Evolutionary conservation across 2,329 filamentous ascomycete species (phyloP).

Genomic region (Claviceps sp.): DNA sequence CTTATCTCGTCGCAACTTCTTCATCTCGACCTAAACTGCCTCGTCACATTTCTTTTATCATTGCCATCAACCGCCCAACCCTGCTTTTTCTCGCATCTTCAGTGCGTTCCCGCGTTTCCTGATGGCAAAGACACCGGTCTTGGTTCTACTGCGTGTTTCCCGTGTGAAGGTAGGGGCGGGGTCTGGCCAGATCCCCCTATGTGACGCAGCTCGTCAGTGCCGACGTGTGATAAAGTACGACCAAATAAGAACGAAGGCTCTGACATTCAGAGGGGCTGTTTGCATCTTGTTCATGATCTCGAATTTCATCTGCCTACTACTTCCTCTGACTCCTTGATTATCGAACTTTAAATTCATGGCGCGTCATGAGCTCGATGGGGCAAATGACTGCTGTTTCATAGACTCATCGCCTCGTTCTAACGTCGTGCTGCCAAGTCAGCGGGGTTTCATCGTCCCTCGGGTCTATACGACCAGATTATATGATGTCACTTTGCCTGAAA

Average conservation of each 20-base stretch:
- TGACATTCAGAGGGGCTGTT: conserved; percentile 9
- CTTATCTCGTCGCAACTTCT: not conserved
- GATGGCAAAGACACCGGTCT: not conserved
- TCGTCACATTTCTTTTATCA: not conserved
- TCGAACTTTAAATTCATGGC: not conserved
- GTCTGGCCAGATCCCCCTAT: conserved; percentile 17
- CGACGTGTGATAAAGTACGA: conserved; percentile 21
- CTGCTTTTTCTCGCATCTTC: not conserved
- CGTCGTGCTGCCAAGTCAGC: not conserved
- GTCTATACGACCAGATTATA: not conserved
- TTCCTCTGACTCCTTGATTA: not conserved
- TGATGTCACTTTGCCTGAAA: not conserved
- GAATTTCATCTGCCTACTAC: not conserved
- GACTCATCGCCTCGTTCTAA: not conserved
- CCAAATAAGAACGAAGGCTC: conserved; percentile 24
- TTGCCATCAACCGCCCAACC: not conserved
- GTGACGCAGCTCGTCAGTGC: conserved; percentile 15
- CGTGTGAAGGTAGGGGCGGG: conserved; percentile 8
- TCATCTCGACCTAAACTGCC: not conserved
- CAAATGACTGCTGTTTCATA: conserved; percentile 2
- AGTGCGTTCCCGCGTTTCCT: not conserved
- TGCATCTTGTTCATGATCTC: not conserved
- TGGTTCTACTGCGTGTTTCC: not conserved
- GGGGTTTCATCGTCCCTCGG: not conserved
- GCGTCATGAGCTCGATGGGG: not conserved